Percentiles rank a stretch among this genome's conserved stretches.
Evolutionary conservation across 2,329 filamentous ascomycete species (phyloP).

Genomic region (Talaromyces sp.): DNA sequence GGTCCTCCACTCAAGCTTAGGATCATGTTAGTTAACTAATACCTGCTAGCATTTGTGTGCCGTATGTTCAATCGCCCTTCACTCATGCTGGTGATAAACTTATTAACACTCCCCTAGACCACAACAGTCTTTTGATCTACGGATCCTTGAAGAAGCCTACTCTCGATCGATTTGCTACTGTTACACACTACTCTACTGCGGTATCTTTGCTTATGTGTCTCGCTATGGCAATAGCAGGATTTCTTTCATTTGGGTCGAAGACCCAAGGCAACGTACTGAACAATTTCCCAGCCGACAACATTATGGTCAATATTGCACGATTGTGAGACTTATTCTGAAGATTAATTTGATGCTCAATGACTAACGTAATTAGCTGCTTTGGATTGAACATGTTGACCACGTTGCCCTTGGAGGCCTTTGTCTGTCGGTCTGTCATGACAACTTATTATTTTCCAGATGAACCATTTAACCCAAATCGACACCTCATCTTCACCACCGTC

Average conservation of each 20-base stretch:
- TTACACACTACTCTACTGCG: slow-evolving; percentile 90
- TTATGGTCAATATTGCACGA: slow-evolving; percentile 91
- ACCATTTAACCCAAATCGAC: slow-evolving; percentile 79
- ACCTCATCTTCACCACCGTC: slow-evolving; percentile 81
- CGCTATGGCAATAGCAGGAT: slow-evolving; percentile 82
- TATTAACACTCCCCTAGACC: slow-evolving; percentile 56
- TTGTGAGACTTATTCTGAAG: slow-evolving; percentile 52
- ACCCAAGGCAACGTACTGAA: slow-evolving; percentile 96
- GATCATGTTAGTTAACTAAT: slow-evolving; percentile 37
- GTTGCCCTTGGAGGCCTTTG: slow-evolving; percentile 92
- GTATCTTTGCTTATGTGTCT: slow-evolving; percentile 93
- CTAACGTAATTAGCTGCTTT: slow-evolving; percentile 65
- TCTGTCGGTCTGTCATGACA: slow-evolving; percentile 94
- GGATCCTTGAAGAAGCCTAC: slow-evolving; percentile 92
- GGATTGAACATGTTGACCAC: slow-evolving; percentile 99
- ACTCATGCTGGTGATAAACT: not conserved
- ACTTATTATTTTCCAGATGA: slow-evolving; percentile 75
- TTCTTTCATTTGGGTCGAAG: slow-evolving; percentile 87
- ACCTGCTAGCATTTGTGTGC: slow-evolving; percentile 63
- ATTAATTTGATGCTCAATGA: not conserved
- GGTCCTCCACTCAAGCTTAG: too few relatives aligned
- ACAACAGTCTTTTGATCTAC: slow-evolving; percentile 97
- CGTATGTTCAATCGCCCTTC: slow-evolving; percentile 47
- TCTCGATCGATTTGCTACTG: slow-evolving; percentile 87
- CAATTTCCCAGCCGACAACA: slow-evolving; percentile 90